phyloP scores from a whole-genome alignment of 2,329 filamentous ascomycete genomes.

The Arthrinium puccinioides region DNA sequence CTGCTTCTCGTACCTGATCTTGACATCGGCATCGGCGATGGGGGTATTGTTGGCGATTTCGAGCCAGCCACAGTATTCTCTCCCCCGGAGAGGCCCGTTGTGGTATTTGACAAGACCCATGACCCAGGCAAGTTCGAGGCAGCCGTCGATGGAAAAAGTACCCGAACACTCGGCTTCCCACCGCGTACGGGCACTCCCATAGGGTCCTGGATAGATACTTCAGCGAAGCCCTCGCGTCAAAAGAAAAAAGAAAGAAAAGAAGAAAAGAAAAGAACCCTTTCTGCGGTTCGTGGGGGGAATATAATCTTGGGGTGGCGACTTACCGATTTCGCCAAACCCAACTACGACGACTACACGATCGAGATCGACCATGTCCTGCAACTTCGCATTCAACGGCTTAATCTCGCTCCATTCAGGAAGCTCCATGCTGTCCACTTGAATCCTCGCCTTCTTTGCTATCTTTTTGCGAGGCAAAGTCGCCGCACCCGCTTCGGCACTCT shows the following conservation, averaged over 20 bases:
- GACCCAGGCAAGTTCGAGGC: conserved; percentile 67
- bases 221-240: background rate
- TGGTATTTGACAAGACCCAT: conserved; percentile 68
- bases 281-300: too few relatives aligned
- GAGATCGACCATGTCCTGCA: conserved; percentile 30
- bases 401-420: conserved; percentile 19
- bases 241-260: rapidly evolving
- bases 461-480: conserved; percentile 35
- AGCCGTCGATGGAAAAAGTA: conserved; percentile 62
- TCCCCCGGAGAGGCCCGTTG: conserved; percentile 58
- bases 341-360: conserved; percentile 28
- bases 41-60: conserved; percentile 18
- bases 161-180: conserved; percentile 69
- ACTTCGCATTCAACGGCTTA: conserved; percentile 10
- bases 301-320: too few relatives aligned
- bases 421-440: conserved; percentile 15
- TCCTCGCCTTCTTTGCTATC: conserved; percentile 2
- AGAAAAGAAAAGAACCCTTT: too few relatives aligned
- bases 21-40: conserved; percentile 22
- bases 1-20: conserved; percentile 19
- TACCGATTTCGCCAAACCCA: conserved; percentile 27
- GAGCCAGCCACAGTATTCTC: conserved; percentile 56
- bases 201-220: conserved; percentile 33
- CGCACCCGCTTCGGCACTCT: conserved; percentile 57
- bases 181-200: conserved; percentile 62